phyloP scores from a whole-genome alignment of 1,139 yeast species.

The Pichia sp. region DNA sequence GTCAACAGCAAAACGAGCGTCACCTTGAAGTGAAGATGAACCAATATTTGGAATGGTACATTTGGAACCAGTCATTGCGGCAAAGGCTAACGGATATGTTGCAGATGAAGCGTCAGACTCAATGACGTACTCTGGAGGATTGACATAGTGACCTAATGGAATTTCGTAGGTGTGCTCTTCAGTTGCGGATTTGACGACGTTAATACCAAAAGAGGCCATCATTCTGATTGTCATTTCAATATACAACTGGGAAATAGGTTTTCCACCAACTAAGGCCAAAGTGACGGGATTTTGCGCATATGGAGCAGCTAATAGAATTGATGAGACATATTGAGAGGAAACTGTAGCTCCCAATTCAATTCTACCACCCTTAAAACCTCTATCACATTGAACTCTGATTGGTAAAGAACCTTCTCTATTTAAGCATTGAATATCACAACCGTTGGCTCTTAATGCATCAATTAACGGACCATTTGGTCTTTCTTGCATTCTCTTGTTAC shows the following conservation, averaged over 20 bases:
- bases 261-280: conserved; percentile 84
- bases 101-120: conserved; percentile 99
- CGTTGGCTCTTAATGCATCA: conserved; percentile 81
- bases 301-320: conserved; percentile 96
- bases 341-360: conserved; percentile 93
- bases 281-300: conserved; percentile 87
- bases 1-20: conserved; percentile 92
- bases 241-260: conserved; percentile 91
- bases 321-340: conserved; percentile 95
- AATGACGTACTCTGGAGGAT: conserved; percentile 78
- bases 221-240: conserved; percentile 95
- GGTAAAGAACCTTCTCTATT: conserved; percentile 84
- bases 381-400: conserved; percentile 58
- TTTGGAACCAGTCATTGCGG: conserved; percentile 93
- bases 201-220: conserved; percentile 87
- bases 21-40: conserved; percentile 87
- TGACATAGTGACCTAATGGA: conserved; percentile 72
- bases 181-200: conserved; percentile 58
- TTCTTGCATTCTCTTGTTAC: conserved; percentile 95
- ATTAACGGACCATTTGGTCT: conserved; percentile 97
- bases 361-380: conserved; percentile 78
- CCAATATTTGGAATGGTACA: conserved; percentile 96
- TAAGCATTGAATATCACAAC: conserved; percentile 63
- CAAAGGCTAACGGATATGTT: conserved; percentile 94
- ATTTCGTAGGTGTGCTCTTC: conserved; percentile 83